Conservation (phyloP, 2,329 filamentous ascomycete species). For the Aspergillus quadricinctus region DNA sequence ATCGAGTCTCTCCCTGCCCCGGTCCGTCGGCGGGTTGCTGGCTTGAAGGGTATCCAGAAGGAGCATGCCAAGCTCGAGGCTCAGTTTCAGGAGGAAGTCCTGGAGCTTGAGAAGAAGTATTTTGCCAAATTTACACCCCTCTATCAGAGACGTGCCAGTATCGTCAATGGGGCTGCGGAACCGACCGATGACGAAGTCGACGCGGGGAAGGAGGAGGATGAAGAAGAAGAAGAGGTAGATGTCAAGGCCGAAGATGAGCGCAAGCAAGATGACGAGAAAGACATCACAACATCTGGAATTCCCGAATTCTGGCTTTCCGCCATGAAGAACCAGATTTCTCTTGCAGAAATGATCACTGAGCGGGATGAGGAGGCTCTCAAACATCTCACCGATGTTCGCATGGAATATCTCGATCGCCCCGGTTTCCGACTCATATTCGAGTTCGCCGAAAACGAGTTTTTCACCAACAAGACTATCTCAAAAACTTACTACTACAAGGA, state of each 20-base stretch:
- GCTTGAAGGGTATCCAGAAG: slow-evolving; percentile 96
- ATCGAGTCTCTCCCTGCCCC: slow-evolving; percentile 88
- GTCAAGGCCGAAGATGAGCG: slow-evolving; percentile 55
- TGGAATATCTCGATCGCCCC: slow-evolving; percentile 98
- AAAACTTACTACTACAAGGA: slow-evolving; percentile 99
- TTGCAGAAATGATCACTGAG: slow-evolving; percentile 98
- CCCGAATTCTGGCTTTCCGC: slow-evolving; percentile 99
- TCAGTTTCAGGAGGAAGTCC: slow-evolving; percentile 96
- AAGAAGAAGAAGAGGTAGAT: slow-evolving; percentile 56
- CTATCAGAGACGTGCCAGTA: slow-evolving; percentile 89
- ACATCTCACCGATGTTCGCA: slow-evolving; percentile 84
- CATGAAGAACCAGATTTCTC: slow-evolving; percentile 98
- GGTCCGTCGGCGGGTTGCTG: slow-evolving; percentile 88
- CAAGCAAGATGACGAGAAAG: slow-evolving; percentile 45
- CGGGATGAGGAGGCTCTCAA: slow-evolving; percentile 92
- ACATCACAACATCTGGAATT: slow-evolving; percentile 65
- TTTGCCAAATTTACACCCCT: slow-evolving; percentile 98
- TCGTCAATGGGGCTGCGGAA: slow-evolving; percentile 82
- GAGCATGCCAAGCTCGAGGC: slow-evolving; percentile 98
- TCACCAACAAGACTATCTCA: slow-evolving; percentile 93
- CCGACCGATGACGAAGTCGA: slow-evolving; percentile 83
- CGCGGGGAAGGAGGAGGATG: slow-evolving; percentile 76
- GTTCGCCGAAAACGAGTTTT: slow-evolving; percentile 91
- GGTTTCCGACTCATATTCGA: slow-evolving; percentile 98
- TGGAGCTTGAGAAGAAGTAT: slow-evolving; percentile 99